A percentile compares a stretch with the other conserved stretches of the same genome.
phyloP scores from a whole-genome alignment of 139 green algal genomes.

The Picochlorum sp. region DNA sequence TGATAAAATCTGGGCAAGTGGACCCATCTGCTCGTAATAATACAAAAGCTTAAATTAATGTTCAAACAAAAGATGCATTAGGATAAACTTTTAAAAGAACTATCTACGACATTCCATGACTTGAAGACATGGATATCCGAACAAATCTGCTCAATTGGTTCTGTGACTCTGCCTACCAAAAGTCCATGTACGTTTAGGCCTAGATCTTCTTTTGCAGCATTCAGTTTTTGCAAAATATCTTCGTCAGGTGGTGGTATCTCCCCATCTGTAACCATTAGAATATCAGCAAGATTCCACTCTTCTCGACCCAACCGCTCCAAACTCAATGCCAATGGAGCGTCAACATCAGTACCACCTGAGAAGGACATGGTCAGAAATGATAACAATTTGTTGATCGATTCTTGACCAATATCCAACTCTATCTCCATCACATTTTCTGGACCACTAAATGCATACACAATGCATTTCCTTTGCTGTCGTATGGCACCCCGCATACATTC shows the following conservation, averaged over 20 bases:
- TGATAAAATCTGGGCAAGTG: not conserved
- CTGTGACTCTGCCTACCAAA: slow-evolving; percentile 58
- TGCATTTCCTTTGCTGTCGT: slow-evolving; percentile 65
- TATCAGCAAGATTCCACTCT: slow-evolving; percentile 77
- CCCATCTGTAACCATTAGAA: slow-evolving; percentile 88
- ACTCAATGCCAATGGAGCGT: slow-evolving; percentile 64
- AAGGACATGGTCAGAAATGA: slow-evolving; percentile 70
- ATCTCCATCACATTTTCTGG: slow-evolving; percentile 74
- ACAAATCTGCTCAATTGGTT: slow-evolving; percentile 69
- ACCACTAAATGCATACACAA: slow-evolving; percentile 82
- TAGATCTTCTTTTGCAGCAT: slow-evolving; percentile 35
- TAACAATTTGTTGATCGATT: slow-evolving; percentile 56
- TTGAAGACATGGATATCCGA: slow-evolving; percentile 81
- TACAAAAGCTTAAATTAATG: not conserved
- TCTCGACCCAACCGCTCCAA: slow-evolving; percentile 56
- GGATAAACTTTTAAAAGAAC: not conserved
- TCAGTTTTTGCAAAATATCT: slow-evolving; percentile 35
- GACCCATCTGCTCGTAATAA: not conserved
- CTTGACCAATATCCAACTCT: slow-evolving; percentile 56
- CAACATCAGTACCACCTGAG: slow-evolving; percentile 46
- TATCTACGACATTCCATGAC: slow-evolving; percentile 64
- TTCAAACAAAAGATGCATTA: not conserved
- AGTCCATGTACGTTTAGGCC: slow-evolving; percentile 82
- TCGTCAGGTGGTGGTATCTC: slow-evolving; percentile 67
- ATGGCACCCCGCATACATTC: slow-evolving; percentile 81